These are phyloP conservation scores for Rhizopus delemar DNA, from an alignment of 371 early-diverging fungal genomes.

Conservation along the genomic window DNA sequence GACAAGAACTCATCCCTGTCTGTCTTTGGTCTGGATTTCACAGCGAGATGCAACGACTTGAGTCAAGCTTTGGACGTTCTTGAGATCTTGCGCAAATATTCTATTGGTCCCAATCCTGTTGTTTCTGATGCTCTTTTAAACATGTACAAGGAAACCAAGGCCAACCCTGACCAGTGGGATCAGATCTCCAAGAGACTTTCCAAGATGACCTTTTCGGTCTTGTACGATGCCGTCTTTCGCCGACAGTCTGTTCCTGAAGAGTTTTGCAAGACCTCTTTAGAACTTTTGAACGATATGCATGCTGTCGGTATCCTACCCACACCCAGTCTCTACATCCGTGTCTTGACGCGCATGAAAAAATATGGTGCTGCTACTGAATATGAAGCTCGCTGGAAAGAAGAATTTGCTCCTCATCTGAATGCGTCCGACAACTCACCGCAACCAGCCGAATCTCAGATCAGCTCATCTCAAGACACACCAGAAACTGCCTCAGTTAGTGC, in stretches of 20 bases:
- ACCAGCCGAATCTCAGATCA: neutral
- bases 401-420: conserved; percentile 28
- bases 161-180: conserved; percentile 19
- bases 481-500: neutral
- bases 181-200: neutral
- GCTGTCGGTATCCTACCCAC: conserved; percentile 14
- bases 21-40: conserved; percentile 22
- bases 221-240: conserved; percentile 24
- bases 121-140: conserved; percentile 16
- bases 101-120: conserved; percentile 18
- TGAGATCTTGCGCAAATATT: conserved; percentile 19
- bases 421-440: neutral
- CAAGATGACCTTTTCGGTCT: neutral
- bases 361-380: conserved; percentile 23
- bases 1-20: conserved; percentile 14
- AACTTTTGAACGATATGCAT: conserved; percentile 29
- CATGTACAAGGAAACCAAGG: conserved; percentile 26
- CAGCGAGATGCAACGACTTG: conserved; percentile 21
- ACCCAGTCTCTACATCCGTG: conserved; percentile 26
- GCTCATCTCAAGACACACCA: neutral
- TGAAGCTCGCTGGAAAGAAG: conserved; percentile 37
- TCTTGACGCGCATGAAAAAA: conserved; percentile 26
- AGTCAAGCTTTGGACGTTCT: conserved; percentile 18
- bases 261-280: conserved; percentile 26
- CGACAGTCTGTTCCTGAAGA: conserved; percentile 7